Conservation (phyloP, 2,329 filamentous ascomycete genomes). For the Paramyrothecium sp. region DNA sequence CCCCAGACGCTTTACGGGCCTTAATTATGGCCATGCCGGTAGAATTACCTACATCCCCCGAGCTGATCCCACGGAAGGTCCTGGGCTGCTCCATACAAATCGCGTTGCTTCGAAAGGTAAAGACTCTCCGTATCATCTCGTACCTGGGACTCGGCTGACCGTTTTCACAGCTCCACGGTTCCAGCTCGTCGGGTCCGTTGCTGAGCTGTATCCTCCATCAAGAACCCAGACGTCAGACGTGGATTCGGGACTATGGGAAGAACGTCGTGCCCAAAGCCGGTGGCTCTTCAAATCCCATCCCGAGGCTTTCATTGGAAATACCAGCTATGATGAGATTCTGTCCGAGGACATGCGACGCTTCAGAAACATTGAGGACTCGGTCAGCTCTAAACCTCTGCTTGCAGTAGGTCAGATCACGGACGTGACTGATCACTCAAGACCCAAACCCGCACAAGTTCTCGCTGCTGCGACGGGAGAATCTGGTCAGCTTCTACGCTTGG, state of each 20-base stretch:
- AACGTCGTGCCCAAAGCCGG: slow-evolving; percentile 36
- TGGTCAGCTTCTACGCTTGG: slow-evolving; percentile 57
- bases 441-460: slow-evolving; percentile 32
- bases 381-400: slow-evolving; percentile 37
- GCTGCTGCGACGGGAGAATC: slow-evolving; percentile 54
- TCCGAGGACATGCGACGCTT: slow-evolving; percentile 33
- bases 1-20: slow-evolving; percentile 25
- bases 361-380: slow-evolving; percentile 20
- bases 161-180: slow-evolving; percentile 25
- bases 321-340: slow-evolving; percentile 27
- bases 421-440: slow-evolving; percentile 23
- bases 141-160: slow-evolving; percentile 6
- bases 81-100: slow-evolving; percentile 27
- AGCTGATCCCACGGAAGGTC: slow-evolving; percentile 15
- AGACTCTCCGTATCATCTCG: slow-evolving; percentile 7
- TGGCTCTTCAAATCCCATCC: slow-evolving; percentile 54
- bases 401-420: slow-evolving; percentile 55
- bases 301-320: slow-evolving; percentile 42
- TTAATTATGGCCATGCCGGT: slow-evolving; percentile 30
- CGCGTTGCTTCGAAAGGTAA: slow-evolving; percentile 24
- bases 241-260: slow-evolving; percentile 24
- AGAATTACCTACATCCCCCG: slow-evolving; percentile 27
- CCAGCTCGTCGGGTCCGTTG: slow-evolving; percentile 26
- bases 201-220: slow-evolving; percentile 32
- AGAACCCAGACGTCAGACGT: slow-evolving; percentile 18